A percentile compares a stretch with the other conserved stretches of the same genome.
Conservation (phyloP, 1,139 yeast genomes). For the Yamadazyma aaseri region DNA sequence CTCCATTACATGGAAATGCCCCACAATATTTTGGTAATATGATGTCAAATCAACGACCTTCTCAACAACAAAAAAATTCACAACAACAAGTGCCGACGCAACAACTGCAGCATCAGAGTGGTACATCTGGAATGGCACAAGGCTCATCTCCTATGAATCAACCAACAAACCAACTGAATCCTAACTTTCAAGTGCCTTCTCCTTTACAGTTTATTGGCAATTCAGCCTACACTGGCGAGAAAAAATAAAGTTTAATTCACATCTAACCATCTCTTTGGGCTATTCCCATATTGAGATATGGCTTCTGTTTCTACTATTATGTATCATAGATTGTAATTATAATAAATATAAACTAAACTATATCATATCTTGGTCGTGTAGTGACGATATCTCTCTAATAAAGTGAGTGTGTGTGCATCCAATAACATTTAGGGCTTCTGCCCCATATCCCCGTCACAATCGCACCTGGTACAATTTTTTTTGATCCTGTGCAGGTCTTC, state of each 20-base stretch:
- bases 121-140: neutral
- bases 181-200: constrained; percentile 12
- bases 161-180: neutral
- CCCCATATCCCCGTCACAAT: constrained; percentile 1
- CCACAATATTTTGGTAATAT: constrained; percentile 29
- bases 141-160: neutral
- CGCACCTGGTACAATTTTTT: neutral
- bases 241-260: constrained; percentile 1
- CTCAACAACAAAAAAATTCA: neutral
- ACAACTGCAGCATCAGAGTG: neutral
- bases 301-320: no score
- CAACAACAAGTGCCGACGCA: neutral
- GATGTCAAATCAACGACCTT: constrained; percentile 16
- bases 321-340: no score
- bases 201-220: constrained; percentile 4
- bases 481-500: constrained; percentile 4
- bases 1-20: constrained; percentile 30
- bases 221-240: neutral
- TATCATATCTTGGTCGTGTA: no score
- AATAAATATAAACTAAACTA: no score
- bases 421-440: constrained; percentile 1
- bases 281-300: no score
- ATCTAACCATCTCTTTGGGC: no score
- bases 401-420: no score
- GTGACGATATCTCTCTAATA: no score